Percentiles rank a stretch among this genome's conserved stretches.
Evolutionary conservation across 176 grass and related monocot genomes (phyloP).

Genomic region (Panicum miliaceum): DNA sequence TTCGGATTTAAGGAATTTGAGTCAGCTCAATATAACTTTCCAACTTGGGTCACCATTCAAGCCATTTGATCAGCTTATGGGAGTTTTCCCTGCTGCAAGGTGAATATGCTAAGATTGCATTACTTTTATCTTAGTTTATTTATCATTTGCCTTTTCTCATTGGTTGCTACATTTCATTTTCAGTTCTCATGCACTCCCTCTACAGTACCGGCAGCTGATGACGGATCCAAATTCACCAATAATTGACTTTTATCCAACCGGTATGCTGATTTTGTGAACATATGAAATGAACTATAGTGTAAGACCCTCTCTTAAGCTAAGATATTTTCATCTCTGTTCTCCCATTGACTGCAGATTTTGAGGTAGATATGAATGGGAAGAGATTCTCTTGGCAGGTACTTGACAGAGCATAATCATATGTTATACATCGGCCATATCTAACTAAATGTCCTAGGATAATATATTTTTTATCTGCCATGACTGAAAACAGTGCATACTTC

Average conservation of each 20-base stretch:
- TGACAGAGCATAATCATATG: conserved; percentile 28
- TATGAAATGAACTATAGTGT: conserved; percentile 16
- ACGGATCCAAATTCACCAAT: conserved; percentile 76
- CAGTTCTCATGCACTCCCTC: conserved; percentile 91
- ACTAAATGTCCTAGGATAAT: conserved; percentile 42
- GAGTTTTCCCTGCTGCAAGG: conserved; percentile 99
- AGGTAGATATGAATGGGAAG: conserved; percentile 99
- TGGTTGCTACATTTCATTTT: conserved; percentile 45
- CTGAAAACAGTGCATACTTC: conserved; percentile 42
- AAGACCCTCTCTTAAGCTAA: conserved; percentile 27
- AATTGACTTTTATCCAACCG: conserved; percentile 94
- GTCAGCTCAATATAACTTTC: conserved; percentile 72
- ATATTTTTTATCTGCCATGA: conserved; percentile 26
- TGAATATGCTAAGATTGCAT: conserved; percentile 34
- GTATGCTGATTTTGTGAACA: conserved; percentile 54
- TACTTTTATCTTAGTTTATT: conserved; percentile 22
- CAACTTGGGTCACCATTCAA: conserved; percentile 85
- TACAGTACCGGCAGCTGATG: conserved; percentile 86
- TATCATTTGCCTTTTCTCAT: neutral
- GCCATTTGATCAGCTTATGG: conserved; percentile 99
- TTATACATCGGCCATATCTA: neutral
- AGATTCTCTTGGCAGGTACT: conserved; percentile 96
- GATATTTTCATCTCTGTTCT: conserved; percentile 16
- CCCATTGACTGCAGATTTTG: conserved; percentile 70
- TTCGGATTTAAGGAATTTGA: conserved; percentile 79